Evolutionary conservation across 306 rosid species (phyloP).

Genomic region (Vigna unguiculata): DNA sequence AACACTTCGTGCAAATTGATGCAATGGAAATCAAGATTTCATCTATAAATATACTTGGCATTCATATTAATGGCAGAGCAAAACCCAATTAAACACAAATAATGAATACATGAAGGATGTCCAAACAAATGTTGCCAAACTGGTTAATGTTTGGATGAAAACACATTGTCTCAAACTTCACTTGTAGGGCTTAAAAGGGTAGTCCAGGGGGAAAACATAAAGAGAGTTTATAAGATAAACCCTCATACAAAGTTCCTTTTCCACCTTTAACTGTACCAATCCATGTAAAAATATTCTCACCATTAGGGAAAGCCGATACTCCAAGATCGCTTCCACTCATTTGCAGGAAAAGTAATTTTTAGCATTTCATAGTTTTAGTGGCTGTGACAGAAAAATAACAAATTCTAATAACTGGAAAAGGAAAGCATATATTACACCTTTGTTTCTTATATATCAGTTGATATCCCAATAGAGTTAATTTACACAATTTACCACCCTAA

Average conservation of each 20-base stretch:
- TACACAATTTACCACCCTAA: not conserved
- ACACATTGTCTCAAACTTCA: conserved; percentile 94
- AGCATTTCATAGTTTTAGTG: too few relatives aligned
- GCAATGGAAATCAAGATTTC: conserved; percentile 12
- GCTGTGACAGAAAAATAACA: not conserved
- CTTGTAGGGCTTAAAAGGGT: conserved; percentile 97
- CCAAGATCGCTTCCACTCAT: too few relatives aligned
- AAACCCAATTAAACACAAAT: conserved; percentile 17
- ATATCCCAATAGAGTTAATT: conserved; percentile 5
- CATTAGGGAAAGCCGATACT: conserved; percentile 93
- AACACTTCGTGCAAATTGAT: not conserved
- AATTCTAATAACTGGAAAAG: not conserved
- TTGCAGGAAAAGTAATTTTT: too few relatives aligned
- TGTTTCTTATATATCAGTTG: conserved; percentile 21
- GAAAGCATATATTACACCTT: conserved; percentile 12
- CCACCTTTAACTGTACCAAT: conserved; percentile 97
- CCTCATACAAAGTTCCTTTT: conserved; percentile 87
- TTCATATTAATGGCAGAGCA: conserved; percentile 21
- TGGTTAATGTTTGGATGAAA: conserved; percentile 97
- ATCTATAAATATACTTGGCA: conserved; percentile 20
- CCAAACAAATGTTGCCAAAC: conserved; percentile 98
- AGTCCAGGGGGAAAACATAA: conserved; percentile 84
- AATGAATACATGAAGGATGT: conserved; percentile 86
- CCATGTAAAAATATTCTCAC: conserved; percentile 93
- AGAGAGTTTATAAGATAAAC: conserved; percentile 93